Percentiles rank a stretch among this genome's conserved stretches.
These are phyloP conservation scores for Tetraselmis striata DNA, from an alignment of 139 green algal species.

Conservation along the genomic window DNA sequence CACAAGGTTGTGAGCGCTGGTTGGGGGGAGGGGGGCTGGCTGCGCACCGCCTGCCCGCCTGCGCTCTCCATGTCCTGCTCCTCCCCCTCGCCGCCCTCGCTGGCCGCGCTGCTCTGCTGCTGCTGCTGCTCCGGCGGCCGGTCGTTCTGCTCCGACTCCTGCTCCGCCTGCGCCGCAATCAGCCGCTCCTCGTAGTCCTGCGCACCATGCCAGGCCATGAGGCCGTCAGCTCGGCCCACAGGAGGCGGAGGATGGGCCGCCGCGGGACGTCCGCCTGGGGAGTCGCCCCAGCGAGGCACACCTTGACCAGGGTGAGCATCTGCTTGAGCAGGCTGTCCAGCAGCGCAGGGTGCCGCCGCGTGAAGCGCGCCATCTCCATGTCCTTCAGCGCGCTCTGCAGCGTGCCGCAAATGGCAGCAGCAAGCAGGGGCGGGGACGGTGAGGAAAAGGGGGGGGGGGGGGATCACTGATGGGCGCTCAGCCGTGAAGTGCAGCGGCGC, in stretches of 20 bases:
- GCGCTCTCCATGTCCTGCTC: constrained; percentile 7
- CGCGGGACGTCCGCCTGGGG: too few species aligned
- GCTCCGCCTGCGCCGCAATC: constrained; percentile 3
- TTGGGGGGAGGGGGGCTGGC: too few species aligned
- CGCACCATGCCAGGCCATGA: too few species aligned
- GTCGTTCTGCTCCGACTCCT: constrained; percentile 12
- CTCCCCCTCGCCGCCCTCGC: constrained; percentile 3
- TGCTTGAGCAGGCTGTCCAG: constrained; percentile 68
- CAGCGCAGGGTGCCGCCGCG: constrained; percentile 67
- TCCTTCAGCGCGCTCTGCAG: constrained; percentile 48
- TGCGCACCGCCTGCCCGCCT: neutral
- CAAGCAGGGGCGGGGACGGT: too few species aligned
- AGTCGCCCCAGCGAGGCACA: too few species aligned
- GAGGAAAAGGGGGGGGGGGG: too few species aligned
- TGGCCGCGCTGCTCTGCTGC: constrained; percentile 8
- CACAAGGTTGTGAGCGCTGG: too few species aligned
- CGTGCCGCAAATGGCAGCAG: too few species aligned
- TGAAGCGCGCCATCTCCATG: constrained; percentile 84
- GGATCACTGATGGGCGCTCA: too few species aligned
- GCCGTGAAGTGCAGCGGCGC: too few species aligned
- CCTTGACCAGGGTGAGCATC: constrained; percentile 68
- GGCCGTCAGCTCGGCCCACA: too few species aligned
- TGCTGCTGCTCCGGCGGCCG: constrained; percentile 10
- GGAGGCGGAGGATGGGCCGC: too few species aligned
- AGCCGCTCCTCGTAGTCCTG: neutral